Percentiles rank a stretch among this genome's conserved stretches.
phyloP scores from a whole-genome alignment of 2,329 filamentous ascomycete genomes.

The Xylariaceae sp. region DNA sequence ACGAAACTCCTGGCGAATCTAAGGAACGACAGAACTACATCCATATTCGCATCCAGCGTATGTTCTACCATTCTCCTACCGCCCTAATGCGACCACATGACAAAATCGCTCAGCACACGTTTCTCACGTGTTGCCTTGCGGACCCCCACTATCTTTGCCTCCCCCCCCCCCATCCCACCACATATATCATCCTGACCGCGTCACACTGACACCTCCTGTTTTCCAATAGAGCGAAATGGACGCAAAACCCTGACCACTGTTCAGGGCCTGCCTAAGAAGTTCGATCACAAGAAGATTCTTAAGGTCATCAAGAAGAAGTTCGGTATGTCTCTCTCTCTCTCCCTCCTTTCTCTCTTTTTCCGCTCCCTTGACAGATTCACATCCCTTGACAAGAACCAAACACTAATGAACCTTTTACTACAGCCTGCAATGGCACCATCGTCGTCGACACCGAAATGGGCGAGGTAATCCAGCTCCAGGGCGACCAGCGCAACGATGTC shows the following conservation, averaged over 20 bases:
- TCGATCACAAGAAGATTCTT: constrained; percentile 99
- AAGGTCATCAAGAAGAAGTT: constrained; percentile 99
- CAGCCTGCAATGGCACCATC: constrained; percentile 99
- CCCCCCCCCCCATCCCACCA: constrained; percentile 1
- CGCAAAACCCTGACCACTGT: constrained; percentile 99
- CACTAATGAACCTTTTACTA: constrained; percentile 16
- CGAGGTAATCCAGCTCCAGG: constrained; percentile 99
- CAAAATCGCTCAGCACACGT: background rate
- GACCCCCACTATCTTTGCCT: constrained; percentile 4
- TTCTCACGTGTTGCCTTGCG: constrained; percentile 2
- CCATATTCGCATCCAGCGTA: constrained; percentile 99
- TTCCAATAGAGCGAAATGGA: constrained; percentile 92
- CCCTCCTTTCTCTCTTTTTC: too few species aligned
- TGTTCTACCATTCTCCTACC: constrained; percentile 36
- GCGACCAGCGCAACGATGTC: constrained; percentile 98
- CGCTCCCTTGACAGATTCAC: background rate
- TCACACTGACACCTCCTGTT: constrained; percentile 36
- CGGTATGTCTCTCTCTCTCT: too few species aligned
- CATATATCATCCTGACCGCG: constrained; percentile 3
- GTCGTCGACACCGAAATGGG: constrained; percentile 95
- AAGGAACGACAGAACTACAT: constrained; percentile 98
- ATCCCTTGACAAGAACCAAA: background rate
- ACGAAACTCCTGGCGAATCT: constrained; percentile 96
- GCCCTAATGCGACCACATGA: background rate
- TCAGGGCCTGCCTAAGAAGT: constrained; percentile 97